Conservation (phyloP, 2,329 filamentous ascomycete species). For the Scytalidium sp. region DNA sequence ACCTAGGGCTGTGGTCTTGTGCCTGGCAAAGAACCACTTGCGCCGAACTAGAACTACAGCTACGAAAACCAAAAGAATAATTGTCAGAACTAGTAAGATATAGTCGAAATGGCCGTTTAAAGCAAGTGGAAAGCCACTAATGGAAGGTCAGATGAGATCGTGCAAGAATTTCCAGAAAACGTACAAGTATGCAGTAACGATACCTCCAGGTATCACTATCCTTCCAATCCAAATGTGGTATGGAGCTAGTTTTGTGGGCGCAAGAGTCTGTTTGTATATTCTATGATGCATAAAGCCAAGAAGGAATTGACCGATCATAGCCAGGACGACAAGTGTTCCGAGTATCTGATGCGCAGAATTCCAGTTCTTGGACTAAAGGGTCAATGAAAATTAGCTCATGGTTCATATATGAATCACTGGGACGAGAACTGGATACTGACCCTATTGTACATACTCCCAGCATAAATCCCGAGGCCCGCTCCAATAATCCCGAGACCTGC, state of each 20-base stretch:
- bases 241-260: slow-evolving; percentile 46
- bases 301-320: slow-evolving; percentile 49
- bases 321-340: slow-evolving; percentile 50
- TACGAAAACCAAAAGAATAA: no score
- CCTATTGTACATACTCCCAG: slow-evolving; percentile 47
- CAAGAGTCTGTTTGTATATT: slow-evolving; percentile 46
- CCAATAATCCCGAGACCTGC: slow-evolving; percentile 47
- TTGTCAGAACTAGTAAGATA: no score
- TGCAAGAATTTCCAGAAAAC: slow-evolving; percentile 15
- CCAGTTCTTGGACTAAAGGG: slow-evolving; percentile 47
- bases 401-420: background rate
- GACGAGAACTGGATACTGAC: slow-evolving; percentile 37
- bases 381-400: background rate
- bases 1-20: no score
- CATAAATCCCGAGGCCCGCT: slow-evolving; percentile 48
- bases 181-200: slow-evolving; percentile 56
- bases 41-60: no score
- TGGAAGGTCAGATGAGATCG: background rate
- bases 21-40: no score
- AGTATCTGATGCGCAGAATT: slow-evolving; percentile 55
- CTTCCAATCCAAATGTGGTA: slow-evolving; percentile 58
- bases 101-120: no score
- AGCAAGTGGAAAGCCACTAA: no score
- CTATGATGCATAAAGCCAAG: slow-evolving; percentile 56
- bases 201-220: slow-evolving; percentile 47